phyloP scores from a whole-genome alignment of 495 filamentous ascomycete genomes.

The Neurospora tetraspora region DNA sequence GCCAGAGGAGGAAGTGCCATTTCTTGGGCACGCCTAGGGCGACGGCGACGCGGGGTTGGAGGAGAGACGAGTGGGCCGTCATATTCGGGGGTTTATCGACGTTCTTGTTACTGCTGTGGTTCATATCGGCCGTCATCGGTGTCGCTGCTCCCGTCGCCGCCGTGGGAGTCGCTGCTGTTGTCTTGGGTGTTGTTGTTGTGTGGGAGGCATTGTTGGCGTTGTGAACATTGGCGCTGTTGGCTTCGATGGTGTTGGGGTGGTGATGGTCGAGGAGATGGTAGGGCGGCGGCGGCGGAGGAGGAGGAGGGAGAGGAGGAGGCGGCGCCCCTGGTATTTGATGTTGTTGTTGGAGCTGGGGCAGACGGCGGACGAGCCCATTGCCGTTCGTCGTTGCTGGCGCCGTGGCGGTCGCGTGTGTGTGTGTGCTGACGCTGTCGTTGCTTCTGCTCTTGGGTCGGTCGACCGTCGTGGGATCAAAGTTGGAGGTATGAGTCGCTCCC shows the following conservation, averaged over 20 bases:
- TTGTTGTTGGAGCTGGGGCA: background rate
- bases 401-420: background rate
- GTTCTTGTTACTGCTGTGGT: background rate
- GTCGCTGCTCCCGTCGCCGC: background rate
- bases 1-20: conserved; percentile 38
- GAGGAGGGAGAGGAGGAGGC: background rate
- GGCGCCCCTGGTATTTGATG: background rate
- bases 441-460: background rate
- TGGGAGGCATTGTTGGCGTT: background rate
- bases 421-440: background rate
- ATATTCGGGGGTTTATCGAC: conserved; percentile 39
- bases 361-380: background rate
- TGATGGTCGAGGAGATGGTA: background rate
- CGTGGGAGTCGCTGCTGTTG: conserved; percentile 1
- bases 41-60: conserved; percentile 43
- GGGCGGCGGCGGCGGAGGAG: background rate
- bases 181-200: conserved; percentile 3
- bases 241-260: background rate
- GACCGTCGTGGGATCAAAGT: background rate
- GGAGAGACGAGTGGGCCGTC: conserved; percentile 44
- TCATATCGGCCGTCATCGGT: background rate
- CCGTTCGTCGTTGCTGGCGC: background rate
- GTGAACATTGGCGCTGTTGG: background rate
- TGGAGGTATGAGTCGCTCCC: conserved; percentile 6
- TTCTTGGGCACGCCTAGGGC: conserved; percentile 34